Base-by-base conservation (phyloP, 2,329 filamentous ascomycete genomes). In the Fusarium anguioides region DNA sequence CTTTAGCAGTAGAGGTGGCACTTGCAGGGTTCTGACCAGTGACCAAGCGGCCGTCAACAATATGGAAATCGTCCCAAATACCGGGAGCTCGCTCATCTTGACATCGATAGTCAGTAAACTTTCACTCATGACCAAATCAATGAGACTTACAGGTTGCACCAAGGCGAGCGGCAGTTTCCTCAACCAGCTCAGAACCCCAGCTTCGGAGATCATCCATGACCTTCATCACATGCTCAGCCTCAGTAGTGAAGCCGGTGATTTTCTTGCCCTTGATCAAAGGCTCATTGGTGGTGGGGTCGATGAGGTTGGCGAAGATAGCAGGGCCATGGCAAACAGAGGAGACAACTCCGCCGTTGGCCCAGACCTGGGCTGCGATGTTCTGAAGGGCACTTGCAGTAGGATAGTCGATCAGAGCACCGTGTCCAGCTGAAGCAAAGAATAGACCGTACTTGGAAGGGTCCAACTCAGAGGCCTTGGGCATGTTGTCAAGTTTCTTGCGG, bases 401-500 rank as follows among this genome's bases (percentile, higher is more conserved):
- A 4, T 61, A 61, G 14, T 61, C 58, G 17, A 61, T 61, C 12
- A 61, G 17, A 6, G 58, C 58, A 6, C 56, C 58, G 18, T 61
- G 58, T 1, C 58, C 58, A n/a, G 58, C 58, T 12, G 63, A 71
- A 11, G 68, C 68, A 20, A 48, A 72, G 46, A 72, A 72, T 1
- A 72, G 29, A 0, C 66, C 66, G 7, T 69, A 69, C 26, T 53
- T 49, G 9, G 61, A 60, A 8, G 45, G 67, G 37, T 81, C 76
- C 9, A 70, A 31, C 4, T 70, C 68, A 14, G 60, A 55, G 3
- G 81, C 76, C 57, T 78, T 80, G 47, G 75, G 64, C 68, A 82
- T 75, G 33, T 77, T 75, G 66, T 83, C 81, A 11, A 83, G 73
- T 70, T 83, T 82, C 48, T 75, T 72, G 52, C 80, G 75, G 72